Base-by-base conservation (phyloP, 768 basidiomycete genomes). In the Termitomyces sp. region DNA sequence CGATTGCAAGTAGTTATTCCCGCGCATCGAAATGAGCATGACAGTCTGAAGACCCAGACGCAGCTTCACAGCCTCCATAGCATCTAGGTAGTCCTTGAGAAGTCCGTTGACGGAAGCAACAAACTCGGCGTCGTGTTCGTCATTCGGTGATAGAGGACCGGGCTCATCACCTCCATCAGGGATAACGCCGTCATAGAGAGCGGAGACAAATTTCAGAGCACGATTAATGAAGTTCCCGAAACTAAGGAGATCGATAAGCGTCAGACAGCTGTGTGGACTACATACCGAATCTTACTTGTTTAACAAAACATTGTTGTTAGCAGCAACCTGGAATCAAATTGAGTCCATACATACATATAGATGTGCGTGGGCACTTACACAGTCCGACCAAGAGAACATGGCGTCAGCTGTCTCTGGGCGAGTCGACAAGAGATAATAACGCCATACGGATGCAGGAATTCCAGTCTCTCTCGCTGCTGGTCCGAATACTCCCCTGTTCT, bases 171-270 rank as follows among this genome's bases (percentile, higher is more conserved):
- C 78, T 40, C 89, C 81, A 50, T 95, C 91, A 0, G 96, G 94
- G 38, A 98, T 78, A 43, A 87, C 72, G 49, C 89, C 72, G 53
- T 85, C 81, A 67, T 87, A 96, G 67, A 93, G 92, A 5, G 91
- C 87, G 6, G 87, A 82, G 31, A 94, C 82, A 67, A 99, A 99
- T 71, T 98, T 98, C 67, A 98, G 77, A 17, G 84, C 79, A 28
- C 97, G 89, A 71, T 99, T 99, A 61, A 98, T 90, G 64, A 97
- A 98, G 75, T 99, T 99, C 44, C 97, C 97, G 64, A 99, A 90
- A 73, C 91, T 93, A 53, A 23, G 41, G 21, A 17, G 43, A 10
- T 31, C n/a, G 38, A 53, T 31, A 21, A 26, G 21, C 26, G 17
- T 11, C 11, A 40, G 31, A 35, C 2, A 26, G 23, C 9, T 28